Percentiles rank a stretch among this genome's conserved stretches.
Evolutionary conservation across 83 land plant genomes (phyloP).

Genomic region (Picea abies): DNA sequence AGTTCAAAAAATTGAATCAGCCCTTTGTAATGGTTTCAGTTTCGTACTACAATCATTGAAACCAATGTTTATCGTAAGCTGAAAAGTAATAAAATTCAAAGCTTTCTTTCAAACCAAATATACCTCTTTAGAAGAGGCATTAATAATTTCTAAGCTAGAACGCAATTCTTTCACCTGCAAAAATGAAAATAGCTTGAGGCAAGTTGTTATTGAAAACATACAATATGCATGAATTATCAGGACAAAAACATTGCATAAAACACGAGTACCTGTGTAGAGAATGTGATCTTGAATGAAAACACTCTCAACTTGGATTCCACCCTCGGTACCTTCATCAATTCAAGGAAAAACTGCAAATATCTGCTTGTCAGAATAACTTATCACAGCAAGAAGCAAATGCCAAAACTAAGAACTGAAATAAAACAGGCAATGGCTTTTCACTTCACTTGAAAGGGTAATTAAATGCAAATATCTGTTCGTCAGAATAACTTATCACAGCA

Average conservation of each 20-base stretch:
- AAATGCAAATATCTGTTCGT: constrained; percentile 27
- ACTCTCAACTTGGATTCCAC: constrained; percentile 96
- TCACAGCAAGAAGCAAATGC: background rate
- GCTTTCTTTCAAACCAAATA: background rate
- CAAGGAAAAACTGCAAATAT: constrained; percentile 86
- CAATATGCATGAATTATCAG: background rate
- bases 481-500: constrained; percentile 4
- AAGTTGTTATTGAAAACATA: background rate
- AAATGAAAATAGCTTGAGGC: background rate
- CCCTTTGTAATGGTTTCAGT: constrained; percentile 1
- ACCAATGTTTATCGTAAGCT: background rate
- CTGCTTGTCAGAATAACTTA: constrained; percentile 1
- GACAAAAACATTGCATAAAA: background rate
- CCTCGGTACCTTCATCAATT: constrained; percentile 99
- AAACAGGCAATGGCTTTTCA: background rate
- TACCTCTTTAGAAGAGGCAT: constrained; percentile 91
- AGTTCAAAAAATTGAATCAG: background rate
- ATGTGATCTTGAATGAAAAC: constrained; percentile 90
- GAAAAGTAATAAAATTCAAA: too few species aligned
- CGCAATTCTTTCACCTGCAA: constrained; percentile 85
- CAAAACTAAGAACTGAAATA: constrained; percentile 11
- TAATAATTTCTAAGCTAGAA: constrained; percentile 64
- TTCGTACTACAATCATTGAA: background rate
- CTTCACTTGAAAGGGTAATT: too few species aligned
- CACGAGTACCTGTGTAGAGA: constrained; percentile 77